phyloP scores from a whole-genome alignment of 352 stramenopile species.

The Globisporangium viniferum region DNA sequence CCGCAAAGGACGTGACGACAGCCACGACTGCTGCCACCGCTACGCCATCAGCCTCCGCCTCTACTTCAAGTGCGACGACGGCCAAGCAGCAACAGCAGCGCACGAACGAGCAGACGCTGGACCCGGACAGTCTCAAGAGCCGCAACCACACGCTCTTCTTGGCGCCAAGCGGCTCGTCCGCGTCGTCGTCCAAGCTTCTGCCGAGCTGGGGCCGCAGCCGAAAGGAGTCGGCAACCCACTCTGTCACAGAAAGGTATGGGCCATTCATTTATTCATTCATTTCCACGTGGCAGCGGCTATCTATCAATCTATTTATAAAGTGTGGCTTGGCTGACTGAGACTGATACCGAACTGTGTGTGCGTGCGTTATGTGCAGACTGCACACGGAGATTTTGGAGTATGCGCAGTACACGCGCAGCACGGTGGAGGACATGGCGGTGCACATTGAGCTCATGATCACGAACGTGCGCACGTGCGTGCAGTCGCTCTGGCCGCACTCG shows the following conservation, averaged over 20 bases:
- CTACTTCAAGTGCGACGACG: neutral
- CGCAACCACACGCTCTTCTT: constrained; percentile 69
- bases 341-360: neutral
- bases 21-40: neutral
- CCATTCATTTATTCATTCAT: neutral
- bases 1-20: constrained; percentile 14
- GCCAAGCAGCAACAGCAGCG: neutral
- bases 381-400: constrained; percentile 85
- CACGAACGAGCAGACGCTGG: constrained; percentile 18
- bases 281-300: neutral
- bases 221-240: constrained; percentile 15
- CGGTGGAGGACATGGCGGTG: constrained; percentile 70
- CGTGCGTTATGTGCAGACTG: constrained; percentile 18
- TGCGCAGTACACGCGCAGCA: constrained; percentile 60
- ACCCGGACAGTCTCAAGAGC: constrained; percentile 64
- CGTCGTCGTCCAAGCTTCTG: constrained; percentile 22
- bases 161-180: constrained; percentile 24
- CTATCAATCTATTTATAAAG: neutral
- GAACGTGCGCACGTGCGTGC: constrained; percentile 64
- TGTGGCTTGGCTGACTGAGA: neutral
- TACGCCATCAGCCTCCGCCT: constrained; percentile 2
- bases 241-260: constrained; percentile 27
- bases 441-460: constrained; percentile 84
- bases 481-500: constrained; percentile 68
- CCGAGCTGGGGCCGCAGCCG: constrained; percentile 35